These are phyloP conservation scores for Cercospora zeae-maydis DNA, from an alignment of 2,329 filamentous ascomycete genomes.

Conservation along the genomic window DNA sequence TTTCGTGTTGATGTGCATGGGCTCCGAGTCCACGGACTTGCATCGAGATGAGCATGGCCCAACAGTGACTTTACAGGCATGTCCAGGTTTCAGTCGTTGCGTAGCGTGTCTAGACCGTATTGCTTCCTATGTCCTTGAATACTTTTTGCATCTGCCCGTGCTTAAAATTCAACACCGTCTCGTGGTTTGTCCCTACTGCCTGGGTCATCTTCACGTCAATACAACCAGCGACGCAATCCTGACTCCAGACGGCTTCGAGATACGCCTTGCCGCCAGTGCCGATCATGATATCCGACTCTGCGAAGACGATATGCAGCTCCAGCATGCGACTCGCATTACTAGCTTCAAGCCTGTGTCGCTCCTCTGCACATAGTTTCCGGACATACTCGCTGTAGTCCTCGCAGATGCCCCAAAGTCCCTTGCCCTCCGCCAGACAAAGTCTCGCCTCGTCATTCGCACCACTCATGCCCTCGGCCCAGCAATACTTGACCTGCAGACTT, in stretches of 20 bases:
- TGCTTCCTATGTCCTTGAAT: slow-evolving; percentile 21
- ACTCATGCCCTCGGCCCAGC: slow-evolving; percentile 32
- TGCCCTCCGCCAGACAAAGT: slow-evolving; percentile 38
- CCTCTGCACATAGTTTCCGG: slow-evolving; percentile 13
- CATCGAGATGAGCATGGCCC: background rate
- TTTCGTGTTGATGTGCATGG: background rate
- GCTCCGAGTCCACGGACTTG: background rate
- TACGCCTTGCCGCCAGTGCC: slow-evolving; percentile 43
- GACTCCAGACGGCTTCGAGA: slow-evolving; percentile 43
- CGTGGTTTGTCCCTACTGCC: slow-evolving; percentile 41
- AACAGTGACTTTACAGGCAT: background rate
- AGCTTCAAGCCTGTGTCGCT: slow-evolving; percentile 21
- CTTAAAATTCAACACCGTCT: slow-evolving; percentile 31
- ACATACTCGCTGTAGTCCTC: slow-evolving; percentile 37
- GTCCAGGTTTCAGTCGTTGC: background rate
- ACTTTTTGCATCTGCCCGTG: slow-evolving; percentile 27
- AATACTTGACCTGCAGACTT: slow-evolving; percentile 25
- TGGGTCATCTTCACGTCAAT: slow-evolving; percentile 38
- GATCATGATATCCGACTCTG: slow-evolving; percentile 43
- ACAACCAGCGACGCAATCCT: slow-evolving; percentile 27
- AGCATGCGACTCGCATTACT: slow-evolving; percentile 18
- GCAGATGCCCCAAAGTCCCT: slow-evolving; percentile 36
- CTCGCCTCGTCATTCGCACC: slow-evolving; percentile 42
- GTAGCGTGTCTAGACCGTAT: background rate
- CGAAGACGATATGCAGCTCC: slow-evolving; percentile 37